Percentiles rank a stretch among this genome's conserved stretches.
phyloP scores from a whole-genome alignment of 2,329 filamentous ascomycete genomes.

The Fusarium longipes region DNA sequence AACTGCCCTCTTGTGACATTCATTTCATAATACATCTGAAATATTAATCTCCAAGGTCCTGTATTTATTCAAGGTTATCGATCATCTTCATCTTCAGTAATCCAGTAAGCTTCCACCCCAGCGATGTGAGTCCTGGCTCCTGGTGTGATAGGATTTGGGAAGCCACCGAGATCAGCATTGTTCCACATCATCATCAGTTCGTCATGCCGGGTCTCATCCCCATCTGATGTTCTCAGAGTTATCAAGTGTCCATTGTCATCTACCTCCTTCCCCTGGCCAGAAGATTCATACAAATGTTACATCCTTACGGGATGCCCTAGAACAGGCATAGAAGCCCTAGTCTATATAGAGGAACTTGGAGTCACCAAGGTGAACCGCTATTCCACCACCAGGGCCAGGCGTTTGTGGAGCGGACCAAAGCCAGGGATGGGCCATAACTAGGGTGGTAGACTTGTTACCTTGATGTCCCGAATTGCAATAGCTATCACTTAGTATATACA shows the following conservation, averaged over 20 bases:
- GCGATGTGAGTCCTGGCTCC: constrained; percentile 62
- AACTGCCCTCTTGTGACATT: no score
- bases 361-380: constrained; percentile 53
- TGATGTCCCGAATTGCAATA: constrained; percentile 50
- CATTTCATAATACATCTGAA: no score
- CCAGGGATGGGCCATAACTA: no score
- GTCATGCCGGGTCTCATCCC: constrained; percentile 58
- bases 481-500: no score
- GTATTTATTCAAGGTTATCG: no score
- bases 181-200: constrained; percentile 65
- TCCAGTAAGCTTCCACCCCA: constrained; percentile 54
- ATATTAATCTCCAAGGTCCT: no score
- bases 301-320: constrained; percentile 47
- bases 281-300: constrained; percentile 55
- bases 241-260: constrained; percentile 48
- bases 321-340: constrained; percentile 53
- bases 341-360: constrained; percentile 53
- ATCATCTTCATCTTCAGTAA: constrained; percentile 46
- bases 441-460: no score
- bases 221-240: constrained; percentile 52
- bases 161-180: constrained; percentile 66
- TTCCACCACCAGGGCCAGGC: constrained; percentile 51
- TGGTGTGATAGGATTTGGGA: constrained; percentile 66
- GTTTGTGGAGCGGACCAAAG: constrained; percentile 56
- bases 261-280: constrained; percentile 52